A percentile compares a stretch with the other conserved stretches of the same genome.
These are phyloP conservation scores for Laguncularia racemosa DNA, from an alignment of 345 rosid genomes.

Conservation along the genomic window DNA sequence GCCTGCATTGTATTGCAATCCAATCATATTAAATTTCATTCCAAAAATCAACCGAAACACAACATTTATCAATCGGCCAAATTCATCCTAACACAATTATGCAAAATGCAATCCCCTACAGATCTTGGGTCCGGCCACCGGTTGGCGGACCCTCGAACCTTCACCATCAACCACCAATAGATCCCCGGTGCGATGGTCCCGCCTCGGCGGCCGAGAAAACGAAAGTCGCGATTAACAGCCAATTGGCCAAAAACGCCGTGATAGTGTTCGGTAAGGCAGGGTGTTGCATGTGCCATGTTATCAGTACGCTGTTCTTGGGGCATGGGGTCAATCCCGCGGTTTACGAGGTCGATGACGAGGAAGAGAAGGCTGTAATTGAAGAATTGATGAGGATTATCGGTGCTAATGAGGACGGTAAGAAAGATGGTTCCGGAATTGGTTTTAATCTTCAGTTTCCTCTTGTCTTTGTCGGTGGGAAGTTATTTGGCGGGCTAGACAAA, in stretches of 20 bases:
- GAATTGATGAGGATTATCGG: neutral
- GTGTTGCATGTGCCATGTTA: conserved; percentile 7
- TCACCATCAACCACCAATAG: too few species aligned
- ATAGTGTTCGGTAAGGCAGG: conserved; percentile 6
- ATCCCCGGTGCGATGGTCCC: neutral
- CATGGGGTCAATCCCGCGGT: conserved; percentile 9
- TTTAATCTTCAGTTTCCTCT: conserved; percentile 5
- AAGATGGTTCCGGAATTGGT: too few species aligned
- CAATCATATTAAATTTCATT: too few species aligned
- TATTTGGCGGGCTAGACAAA: conserved; percentile 10
- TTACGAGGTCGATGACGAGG: conserved; percentile 6
- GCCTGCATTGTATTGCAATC: too few species aligned
- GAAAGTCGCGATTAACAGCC: neutral
- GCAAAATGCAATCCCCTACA: conserved; percentile 8
- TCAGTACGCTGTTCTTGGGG: conserved; percentile 4
- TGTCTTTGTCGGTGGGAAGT: conserved; percentile 14
- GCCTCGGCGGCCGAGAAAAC: neutral
- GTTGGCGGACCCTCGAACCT: neutral
- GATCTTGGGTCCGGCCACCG: neutral
- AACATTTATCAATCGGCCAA: too few species aligned
- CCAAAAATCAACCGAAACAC: too few species aligned
- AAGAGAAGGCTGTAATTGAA: neutral
- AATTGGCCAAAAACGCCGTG: conserved; percentile 1
- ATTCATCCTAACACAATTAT: conserved; percentile 1
- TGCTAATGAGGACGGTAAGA: neutral